Conservation (phyloP, 1,284 basidiomycete genomes). For the Hemileia vastatrix region DNA sequence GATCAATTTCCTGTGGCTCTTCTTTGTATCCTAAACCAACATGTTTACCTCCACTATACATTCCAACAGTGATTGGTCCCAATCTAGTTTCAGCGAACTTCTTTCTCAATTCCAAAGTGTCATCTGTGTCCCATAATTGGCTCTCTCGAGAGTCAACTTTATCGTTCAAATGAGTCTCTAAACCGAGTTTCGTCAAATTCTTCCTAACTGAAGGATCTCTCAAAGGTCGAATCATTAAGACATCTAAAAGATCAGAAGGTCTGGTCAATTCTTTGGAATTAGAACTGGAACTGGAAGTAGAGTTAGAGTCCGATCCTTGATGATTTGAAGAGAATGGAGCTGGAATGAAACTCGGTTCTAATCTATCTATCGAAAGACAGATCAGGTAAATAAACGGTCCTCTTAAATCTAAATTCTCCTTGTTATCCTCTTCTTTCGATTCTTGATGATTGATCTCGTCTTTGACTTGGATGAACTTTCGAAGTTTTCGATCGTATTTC, state of each 20-base stretch:
- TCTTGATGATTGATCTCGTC: slow-evolving; percentile 43
- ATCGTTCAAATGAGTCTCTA: slow-evolving; percentile 50
- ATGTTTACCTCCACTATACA: slow-evolving; percentile 65
- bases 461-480: slow-evolving; percentile 50
- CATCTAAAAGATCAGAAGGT: too few species aligned
- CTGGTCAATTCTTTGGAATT: slow-evolving; percentile 39
- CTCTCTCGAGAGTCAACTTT: slow-evolving; percentile 30
- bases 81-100: slow-evolving; percentile 38
- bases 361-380: slow-evolving; percentile 66
- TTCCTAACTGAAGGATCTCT: slow-evolving; percentile 52
- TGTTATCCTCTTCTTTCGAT: slow-evolving; percentile 40
- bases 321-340: slow-evolving; percentile 51
- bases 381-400: slow-evolving; percentile 82
- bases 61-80: slow-evolving; percentile 53
- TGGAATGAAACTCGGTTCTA: slow-evolving; percentile 70
- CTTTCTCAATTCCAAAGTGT: slow-evolving; percentile 14
- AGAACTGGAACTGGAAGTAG: background rate
- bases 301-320: slow-evolving; percentile 45
- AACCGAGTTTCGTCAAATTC: slow-evolving; percentile 49
- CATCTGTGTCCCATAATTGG: background rate
- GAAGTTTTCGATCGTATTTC: slow-evolving; percentile 54
- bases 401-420: slow-evolving; percentile 48
- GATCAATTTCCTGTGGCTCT: too few species aligned
- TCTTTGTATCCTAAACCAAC: slow-evolving; percentile 54
- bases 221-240: slow-evolving; percentile 66